These are phyloP conservation scores for Taphrina pruni DNA, from an alignment of 1,139 yeast genomes.

Conservation along the genomic window DNA sequence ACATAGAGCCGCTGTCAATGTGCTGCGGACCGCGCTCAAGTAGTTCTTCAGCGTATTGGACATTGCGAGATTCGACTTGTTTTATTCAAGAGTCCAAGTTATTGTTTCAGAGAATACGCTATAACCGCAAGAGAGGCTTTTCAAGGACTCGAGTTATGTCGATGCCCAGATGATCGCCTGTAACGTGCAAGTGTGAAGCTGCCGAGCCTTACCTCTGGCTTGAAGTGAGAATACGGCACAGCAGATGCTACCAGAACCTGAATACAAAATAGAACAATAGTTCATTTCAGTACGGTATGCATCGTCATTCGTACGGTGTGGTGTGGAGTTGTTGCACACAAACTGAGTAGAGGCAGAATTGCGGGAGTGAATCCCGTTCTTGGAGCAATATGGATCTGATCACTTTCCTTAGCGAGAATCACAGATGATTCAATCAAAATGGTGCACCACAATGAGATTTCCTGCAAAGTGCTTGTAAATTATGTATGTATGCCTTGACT, in stretches of 20 bases:
- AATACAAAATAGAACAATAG: no score
- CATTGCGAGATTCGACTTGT: slow-evolving; percentile 22
- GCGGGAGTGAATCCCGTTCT: not conserved
- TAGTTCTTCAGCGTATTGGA: slow-evolving; percentile 92
- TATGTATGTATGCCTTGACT: not conserved
- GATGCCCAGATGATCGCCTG: no score
- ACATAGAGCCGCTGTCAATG: slow-evolving; percentile 94
- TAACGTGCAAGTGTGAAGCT: not conserved
- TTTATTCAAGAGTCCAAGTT: no score
- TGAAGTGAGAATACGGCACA: no score
- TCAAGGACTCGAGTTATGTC: no score
- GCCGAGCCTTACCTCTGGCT: not conserved
- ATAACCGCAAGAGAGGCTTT: no score
- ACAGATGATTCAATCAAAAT: no score
- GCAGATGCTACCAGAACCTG: no score
- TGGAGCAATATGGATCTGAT: not conserved
- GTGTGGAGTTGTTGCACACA: slow-evolving; percentile 1
- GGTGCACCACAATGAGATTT: no score
- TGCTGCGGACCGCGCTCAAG: slow-evolving; percentile 88
- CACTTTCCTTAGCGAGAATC: not conserved
- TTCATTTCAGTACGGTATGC: not conserved
- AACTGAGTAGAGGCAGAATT: not conserved
- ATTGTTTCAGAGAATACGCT: no score
- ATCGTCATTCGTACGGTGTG: not conserved
- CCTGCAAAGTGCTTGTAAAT: no score